Evolutionary conservation across 352 stramenopile species (phyloP), one percentile per base, ranked within the genome.

Genomic region (Phytophthora europaea): DNA sequence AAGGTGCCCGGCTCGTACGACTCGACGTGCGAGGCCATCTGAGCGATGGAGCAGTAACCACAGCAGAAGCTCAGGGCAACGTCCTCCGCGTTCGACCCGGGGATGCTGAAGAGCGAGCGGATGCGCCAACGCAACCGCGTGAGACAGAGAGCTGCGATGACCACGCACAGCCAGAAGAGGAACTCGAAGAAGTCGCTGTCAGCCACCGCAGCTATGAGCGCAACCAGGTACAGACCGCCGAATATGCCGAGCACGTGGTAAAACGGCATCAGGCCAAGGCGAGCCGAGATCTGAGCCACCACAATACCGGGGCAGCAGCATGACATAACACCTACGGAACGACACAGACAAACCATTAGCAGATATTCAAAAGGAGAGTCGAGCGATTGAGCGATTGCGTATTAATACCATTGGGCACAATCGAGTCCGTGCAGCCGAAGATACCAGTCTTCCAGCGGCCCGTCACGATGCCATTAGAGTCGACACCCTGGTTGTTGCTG

Each of bases 21-120:
- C 72, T 93, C 83, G 62, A 95, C 86, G 67, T 95, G 84, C 22
- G 86, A 90, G 10, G 86, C 88, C 83, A 94, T 92, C 70, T 94
- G 88, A 10, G 88, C 88, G 57, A 94, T 80, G 2, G 86, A 91
- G 76, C 88, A 94, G 76, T 80, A 93, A 63, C 81, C 83, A 69
- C 88, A 94, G 73, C 76, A 94, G 34, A 78, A 65, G 50, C 80
- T 79, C 68, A 74, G 80, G 18, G 72, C 71, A 10, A 63, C 68
- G 64, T 94, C 88, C 57, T 93, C 81, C 5, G 76, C 51, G 12
- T 84, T 76, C 58, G 80, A 87, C 38, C 88, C 88, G 2, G 85
- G 88, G 53, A 93, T 90, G 61, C 68, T 78, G 57, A 93, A 92
- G 60, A 90, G 61, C 43, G 75, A 75, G 23, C 88, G 88, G 33